phyloP scores from a whole-genome alignment of 2,329 filamentous ascomycete species.

The Colletotrichum theobromicola region DNA sequence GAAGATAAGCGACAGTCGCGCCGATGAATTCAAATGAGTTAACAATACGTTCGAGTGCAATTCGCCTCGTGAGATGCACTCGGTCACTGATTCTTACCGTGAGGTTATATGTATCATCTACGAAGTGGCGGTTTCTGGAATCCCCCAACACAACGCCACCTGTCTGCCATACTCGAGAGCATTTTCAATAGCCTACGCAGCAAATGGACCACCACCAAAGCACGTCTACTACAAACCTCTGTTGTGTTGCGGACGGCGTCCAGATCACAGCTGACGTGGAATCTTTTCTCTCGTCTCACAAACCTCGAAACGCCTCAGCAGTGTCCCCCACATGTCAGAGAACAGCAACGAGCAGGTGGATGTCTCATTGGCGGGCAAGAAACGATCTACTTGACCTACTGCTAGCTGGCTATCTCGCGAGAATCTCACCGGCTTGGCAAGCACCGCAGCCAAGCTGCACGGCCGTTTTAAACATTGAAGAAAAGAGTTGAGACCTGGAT shows the following conservation, averaged over 20 bases:
- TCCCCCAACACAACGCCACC: no score
- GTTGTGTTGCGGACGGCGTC: neutral
- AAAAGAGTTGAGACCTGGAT: neutral
- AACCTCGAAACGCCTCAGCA: neutral
- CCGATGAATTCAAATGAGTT: constrained; percentile 6
- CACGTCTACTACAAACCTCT: neutral
- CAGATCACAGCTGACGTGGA: neutral
- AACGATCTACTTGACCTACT: no score
- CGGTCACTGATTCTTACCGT: no score
- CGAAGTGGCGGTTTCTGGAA: no score
- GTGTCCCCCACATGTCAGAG: neutral
- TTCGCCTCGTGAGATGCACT: no score
- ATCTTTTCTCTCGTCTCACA: neutral
- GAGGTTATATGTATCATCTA: no score
- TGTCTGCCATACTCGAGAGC: neutral
- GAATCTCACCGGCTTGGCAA: neutral
- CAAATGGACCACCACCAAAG: neutral
- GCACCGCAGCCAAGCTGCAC: neutral
- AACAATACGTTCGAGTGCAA: neutral
- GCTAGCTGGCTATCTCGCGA: neutral
- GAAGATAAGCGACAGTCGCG: constrained; percentile 13
- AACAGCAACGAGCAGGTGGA: no score
- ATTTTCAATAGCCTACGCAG: neutral
- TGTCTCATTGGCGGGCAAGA: no score
- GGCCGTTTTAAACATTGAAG: neutral